Evolutionary conservation across 1,284 basidiomycete genomes (phyloP), one percentile per base, ranked within the genome.

Genomic region (Wallemia mellicola): DNA sequence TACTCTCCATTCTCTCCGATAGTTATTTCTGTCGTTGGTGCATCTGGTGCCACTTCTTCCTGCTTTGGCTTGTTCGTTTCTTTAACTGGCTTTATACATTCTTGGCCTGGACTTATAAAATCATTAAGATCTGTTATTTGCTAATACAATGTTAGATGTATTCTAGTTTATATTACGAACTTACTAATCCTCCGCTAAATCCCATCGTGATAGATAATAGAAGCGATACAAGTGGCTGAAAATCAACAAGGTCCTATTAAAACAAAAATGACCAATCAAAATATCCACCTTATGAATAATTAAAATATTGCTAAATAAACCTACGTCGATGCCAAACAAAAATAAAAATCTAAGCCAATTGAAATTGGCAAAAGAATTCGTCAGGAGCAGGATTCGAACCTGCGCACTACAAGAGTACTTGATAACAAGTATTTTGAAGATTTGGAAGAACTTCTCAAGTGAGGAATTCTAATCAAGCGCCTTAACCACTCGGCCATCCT

Each of bases 81-180:
- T 61, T 72, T 69, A 24, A 96, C 87, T 1, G 94, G 92, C 67
- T 96, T 96, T 71, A 98, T 96, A 71, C 94, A 99, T 54, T 85
- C 83, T 73, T 96, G 92, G 1, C 89, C 86, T 1, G 94, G 94
- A 0, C 88, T 87, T 58, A 99, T 85, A 70, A 92, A 99, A 73
- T 98, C 94, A 70, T 96, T 96, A 56, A 99, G 77, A 70, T 98
- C 92, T 22, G 87, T 89, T 32, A 94, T 72, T 9, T 83, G 86
- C 84, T 86, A 54, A 9, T 17, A 54, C 59, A 17, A 7, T 7
- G 19, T 7, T 48, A 48, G 38, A 11, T 11, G 9, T 48, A n/a
- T 3, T 5, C 17, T 48, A 22, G 38, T 22, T 7, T n/a, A 22
- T 48, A 11, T n/a, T n/a, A 22, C n/a, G 5, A 7, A 48, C 38